These are phyloP conservation scores for Penicillium flavigenum DNA, from an alignment of 495 filamentous ascomycete species.

Conservation along the genomic window DNA sequence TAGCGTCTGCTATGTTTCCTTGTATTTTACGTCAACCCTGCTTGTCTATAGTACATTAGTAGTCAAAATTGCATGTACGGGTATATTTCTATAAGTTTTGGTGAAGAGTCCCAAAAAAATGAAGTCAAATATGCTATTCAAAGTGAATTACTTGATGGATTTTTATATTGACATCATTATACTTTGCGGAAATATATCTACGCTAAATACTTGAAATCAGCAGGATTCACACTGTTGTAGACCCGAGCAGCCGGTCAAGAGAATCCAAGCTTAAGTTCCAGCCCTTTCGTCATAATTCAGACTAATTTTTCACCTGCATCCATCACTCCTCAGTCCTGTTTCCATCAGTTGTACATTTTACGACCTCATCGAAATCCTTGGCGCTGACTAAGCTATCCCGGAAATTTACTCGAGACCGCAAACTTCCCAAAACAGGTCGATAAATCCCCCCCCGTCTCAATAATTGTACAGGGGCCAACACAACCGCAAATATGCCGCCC, in stretches of 20 bases:
- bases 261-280: not conserved
- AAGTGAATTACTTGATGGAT: not conserved
- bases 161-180: not conserved
- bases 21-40: not conserved
- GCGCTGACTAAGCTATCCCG: conserved; percentile 21
- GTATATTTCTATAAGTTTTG: not conserved
- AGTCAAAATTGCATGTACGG: conserved; percentile 9
- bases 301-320: not conserved
- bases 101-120: not conserved
- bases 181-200: not conserved
- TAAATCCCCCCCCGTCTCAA: conserved; percentile 15
- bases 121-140: not conserved
- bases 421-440: conserved; percentile 17
- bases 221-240: not conserved
- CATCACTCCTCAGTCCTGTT: not conserved
- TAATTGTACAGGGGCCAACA: conserved; percentile 7
- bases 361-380: conserved; percentile 13
- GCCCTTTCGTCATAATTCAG: not conserved
- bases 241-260: not conserved
- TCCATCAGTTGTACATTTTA: conserved; percentile 4
- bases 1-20: not conserved
- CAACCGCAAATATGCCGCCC: conserved; percentile 35
- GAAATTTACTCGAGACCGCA: conserved; percentile 21
- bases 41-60: conserved; percentile 11
- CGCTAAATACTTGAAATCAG: not conserved